phyloP scores from a whole-genome alignment of 176 grass and related monocot species.

The Zizania latifolia region DNA sequence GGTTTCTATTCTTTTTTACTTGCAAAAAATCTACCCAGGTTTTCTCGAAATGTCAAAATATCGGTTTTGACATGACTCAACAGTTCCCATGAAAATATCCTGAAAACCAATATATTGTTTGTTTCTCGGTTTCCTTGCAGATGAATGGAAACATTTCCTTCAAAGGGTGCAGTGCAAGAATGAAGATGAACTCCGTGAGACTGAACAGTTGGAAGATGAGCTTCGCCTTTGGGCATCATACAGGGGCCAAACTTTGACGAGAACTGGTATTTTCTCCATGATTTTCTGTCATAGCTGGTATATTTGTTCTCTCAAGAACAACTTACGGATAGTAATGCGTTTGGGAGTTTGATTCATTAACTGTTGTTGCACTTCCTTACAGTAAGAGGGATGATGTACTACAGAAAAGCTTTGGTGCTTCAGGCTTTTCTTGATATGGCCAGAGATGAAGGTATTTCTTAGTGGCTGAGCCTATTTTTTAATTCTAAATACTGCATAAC shows the following conservation, averaged over 20 bases:
- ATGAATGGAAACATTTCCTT: conserved; percentile 97
- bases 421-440: conserved; percentile 98
- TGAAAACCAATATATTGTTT: not conserved
- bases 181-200: conserved; percentile 68
- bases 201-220: conserved; percentile 61
- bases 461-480: conserved; percentile 1
- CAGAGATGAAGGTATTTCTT: conserved; percentile 61
- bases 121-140: conserved; percentile 33
- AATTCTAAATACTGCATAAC: not conserved
- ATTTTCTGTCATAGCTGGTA: conserved; percentile 1
- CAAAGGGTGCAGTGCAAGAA: conserved; percentile 53
- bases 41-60: conserved; percentile 11
- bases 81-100: conserved; percentile 7
- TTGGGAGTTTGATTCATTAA: conserved; percentile 3
- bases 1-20: conserved; percentile 95
- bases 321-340: not conserved
- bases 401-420: conserved; percentile 89
- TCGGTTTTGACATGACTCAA: not conserved
- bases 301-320: not conserved
- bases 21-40: conserved; percentile 99
- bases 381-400: conserved; percentile 99
- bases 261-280: conserved; percentile 56
- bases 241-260: conserved; percentile 90
- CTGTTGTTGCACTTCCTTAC: conserved; percentile 22
- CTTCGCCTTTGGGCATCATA: conserved; percentile 95